phyloP scores from a whole-genome alignment of 768 basidiomycete species.

The Suillus plorans region DNA sequence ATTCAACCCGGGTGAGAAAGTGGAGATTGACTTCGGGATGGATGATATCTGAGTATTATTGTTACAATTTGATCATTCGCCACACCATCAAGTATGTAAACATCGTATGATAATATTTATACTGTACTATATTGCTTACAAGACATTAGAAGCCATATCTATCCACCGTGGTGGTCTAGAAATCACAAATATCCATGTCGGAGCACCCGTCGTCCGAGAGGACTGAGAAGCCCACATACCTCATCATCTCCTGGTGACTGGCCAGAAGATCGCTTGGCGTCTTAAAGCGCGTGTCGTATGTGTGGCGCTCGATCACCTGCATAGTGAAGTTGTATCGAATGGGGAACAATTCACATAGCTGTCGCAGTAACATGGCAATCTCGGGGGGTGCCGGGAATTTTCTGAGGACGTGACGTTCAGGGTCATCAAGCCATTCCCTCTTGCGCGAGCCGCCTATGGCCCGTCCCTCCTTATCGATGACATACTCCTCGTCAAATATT shows the following conservation, averaged over 20 bases:
- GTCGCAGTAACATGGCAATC: not conserved
- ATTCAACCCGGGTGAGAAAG: constrained; percentile 98
- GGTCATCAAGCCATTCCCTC: not conserved
- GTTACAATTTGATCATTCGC: not conserved
- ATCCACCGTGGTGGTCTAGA: not conserved
- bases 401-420: not conserved
- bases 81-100: not conserved
- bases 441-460: not conserved
- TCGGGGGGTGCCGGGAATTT: not conserved
- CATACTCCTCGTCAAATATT: not conserved
- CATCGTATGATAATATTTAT: not conserved
- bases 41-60: constrained; percentile 68
- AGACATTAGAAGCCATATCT: not conserved
- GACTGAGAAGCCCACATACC: not conserved
- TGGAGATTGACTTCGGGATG: constrained; percentile 85
- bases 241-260: not conserved
- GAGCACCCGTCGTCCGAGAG: not conserved
- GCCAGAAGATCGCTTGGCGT: not conserved
- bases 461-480: not conserved
- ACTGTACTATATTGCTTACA: not conserved
- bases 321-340: not conserved
- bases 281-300: not conserved
- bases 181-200: not conserved
- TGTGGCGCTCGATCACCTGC: not conserved
- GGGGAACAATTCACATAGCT: not conserved